phyloP scores from a whole-genome alignment of 108 stramenopile species.

The Cyclotella kingstonii region DNA sequence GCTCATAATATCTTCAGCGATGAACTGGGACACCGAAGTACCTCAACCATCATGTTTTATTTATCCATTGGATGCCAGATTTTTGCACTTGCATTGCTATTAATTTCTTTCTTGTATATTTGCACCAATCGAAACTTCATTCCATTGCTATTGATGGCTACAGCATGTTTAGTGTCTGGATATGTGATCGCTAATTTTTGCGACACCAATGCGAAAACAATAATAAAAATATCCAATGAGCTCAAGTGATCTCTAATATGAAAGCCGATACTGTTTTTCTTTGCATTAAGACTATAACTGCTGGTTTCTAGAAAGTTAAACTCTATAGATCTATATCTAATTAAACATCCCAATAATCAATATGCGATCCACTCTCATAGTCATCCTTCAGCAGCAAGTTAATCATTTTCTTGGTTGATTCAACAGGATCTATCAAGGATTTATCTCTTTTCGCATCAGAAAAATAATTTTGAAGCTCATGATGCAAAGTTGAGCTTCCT shows the following conservation, averaged over 20 bases:
- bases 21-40: slow-evolving; percentile 65
- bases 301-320: no score
- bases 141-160: slow-evolving; percentile 23
- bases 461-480: slow-evolving; percentile 39
- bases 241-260: no score
- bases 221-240: neutral
- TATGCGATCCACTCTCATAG: slow-evolving; percentile 66
- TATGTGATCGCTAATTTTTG: slow-evolving; percentile 19
- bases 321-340: no score
- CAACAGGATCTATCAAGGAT: slow-evolving; percentile 46
- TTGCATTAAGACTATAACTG: neutral
- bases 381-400: slow-evolving; percentile 44
- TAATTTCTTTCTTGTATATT: slow-evolving; percentile 33
- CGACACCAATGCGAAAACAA: neutral
- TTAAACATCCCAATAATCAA: slow-evolving; percentile 72
- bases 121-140: slow-evolving; percentile 32
- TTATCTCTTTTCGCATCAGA: slow-evolving; percentile 19
- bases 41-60: slow-evolving; percentile 48
- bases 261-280: neutral
- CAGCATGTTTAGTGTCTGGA: slow-evolving; percentile 27
- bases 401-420: slow-evolving; percentile 63
- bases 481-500: slow-evolving; percentile 43
- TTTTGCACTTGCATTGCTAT: slow-evolving; percentile 23
- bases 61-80: slow-evolving; percentile 46
- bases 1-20: slow-evolving; percentile 63